These are phyloP conservation scores for Parsonsia alboflavescens DNA, from an alignment of 257 asterid species.

Conservation along the genomic window DNA sequence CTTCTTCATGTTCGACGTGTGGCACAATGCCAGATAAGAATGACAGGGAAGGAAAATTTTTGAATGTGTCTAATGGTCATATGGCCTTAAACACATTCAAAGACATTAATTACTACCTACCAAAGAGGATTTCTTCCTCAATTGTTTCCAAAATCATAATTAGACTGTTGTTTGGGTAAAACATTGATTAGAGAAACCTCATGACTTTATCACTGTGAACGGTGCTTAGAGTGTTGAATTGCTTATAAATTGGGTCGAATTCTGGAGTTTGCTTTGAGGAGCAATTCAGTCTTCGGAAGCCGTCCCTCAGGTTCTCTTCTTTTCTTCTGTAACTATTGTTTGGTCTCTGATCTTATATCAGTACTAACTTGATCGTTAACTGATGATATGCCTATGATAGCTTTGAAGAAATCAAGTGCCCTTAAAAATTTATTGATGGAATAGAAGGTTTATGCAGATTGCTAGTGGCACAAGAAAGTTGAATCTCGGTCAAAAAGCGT, in stretches of 20 bases:
- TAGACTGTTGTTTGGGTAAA: conserved; percentile 21
- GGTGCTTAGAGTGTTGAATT: conserved; percentile 4
- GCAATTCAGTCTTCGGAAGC: conserved; percentile 8
- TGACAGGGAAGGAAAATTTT: conserved; percentile 19
- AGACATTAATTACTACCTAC: conserved; percentile 38
- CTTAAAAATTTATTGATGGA: not conserved
- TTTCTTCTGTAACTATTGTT: conserved; percentile 4
- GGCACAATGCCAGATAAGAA: conserved; percentile 10
- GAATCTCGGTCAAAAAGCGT: conserved; percentile 2
- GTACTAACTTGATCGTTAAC: not conserved
- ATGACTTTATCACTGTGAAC: conserved; percentile 1
- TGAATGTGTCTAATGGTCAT: conserved; percentile 20
- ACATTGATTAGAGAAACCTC: conserved; percentile 30
- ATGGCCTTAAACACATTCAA: conserved; percentile 18
- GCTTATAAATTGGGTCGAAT: conserved; percentile 26
- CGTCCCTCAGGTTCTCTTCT: conserved; percentile 18
- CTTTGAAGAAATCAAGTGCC: not conserved
- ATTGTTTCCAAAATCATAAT: conserved; percentile 28
- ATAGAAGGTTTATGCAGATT: not conserved
- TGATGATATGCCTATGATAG: not conserved
- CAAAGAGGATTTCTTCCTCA: conserved; percentile 29
- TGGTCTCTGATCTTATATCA: not conserved
- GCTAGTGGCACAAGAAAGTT: not conserved
- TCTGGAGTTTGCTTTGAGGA: conserved; percentile 1
- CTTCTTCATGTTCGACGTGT: conserved; percentile 27